Base-by-base conservation (phyloP, 331 rosid species). In the Quercus tomentella region DNA sequence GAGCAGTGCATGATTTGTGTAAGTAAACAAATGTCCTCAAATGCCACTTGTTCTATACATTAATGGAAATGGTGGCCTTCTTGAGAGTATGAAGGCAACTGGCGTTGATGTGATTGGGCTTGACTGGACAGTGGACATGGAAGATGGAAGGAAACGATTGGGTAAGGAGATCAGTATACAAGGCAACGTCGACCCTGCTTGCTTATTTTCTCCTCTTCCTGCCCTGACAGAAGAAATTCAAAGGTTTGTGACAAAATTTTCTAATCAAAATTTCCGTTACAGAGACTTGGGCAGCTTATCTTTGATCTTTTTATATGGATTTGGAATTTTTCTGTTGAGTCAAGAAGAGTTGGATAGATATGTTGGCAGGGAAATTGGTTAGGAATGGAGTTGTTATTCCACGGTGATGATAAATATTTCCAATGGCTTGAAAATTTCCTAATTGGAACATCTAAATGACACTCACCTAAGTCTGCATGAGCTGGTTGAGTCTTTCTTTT, bases 171-270 rank as follows among this genome's bases (percentile, higher is more conserved):
- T 91, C 75, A 85, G 97, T 31, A 90, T 95, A 65, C 99, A 95
- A 82, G 97, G 99, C 79, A 95, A 95, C 70, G 97, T 95, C 35
- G 99, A 95, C 56, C 97, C 99, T 54, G 97, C 99, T 71, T 86
- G 45, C 88, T 79, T 95, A 66, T 92, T 95, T 83, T 95, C 97
- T 75, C 89, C 99, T 49, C 93, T 95, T 80, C 73, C 81, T 52
- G 88, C 97, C 72, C 77, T 93, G 45, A 89, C 97, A 4, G 90
- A 93, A 76, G 99, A 95, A 89, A 91, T 95, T 82, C 90, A 88
- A 79, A 95, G 99, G 98, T 95, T 85, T 56, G 94, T 82, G 49
- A 80, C 31, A 72, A 31, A 77, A 22, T 12, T 75, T 55, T 68
- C 57, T 72, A 16, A 73, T 16, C 72, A 26, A 51, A 33, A 43